These are phyloP conservation scores for Melampsora occidentalis DNA, from an alignment of 1,284 basidiomycete genomes.

Conservation along the genomic window DNA sequence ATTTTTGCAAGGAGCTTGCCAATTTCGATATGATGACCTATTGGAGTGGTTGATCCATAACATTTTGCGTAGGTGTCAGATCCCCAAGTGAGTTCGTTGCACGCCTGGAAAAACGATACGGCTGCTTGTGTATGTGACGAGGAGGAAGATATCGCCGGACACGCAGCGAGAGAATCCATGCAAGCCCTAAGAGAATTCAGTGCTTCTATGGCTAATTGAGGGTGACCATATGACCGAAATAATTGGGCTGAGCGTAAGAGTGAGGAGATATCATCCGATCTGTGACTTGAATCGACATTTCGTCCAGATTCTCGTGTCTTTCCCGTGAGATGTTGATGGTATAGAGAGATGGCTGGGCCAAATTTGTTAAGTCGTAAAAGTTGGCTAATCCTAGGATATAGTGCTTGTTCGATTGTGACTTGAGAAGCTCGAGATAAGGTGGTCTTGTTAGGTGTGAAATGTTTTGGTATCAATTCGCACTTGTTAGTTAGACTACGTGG, in stretches of 20 bases:
- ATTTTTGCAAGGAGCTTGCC: slow-evolving; percentile 5
- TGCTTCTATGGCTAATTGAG: not conserved
- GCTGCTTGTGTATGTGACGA: not conserved
- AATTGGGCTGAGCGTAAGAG: not conserved
- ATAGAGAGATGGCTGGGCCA: too few relatives aligned
- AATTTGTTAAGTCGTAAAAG: too few relatives aligned
- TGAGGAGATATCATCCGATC: slow-evolving; percentile 7
- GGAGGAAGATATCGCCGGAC: not conserved
- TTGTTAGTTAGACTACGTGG: too few relatives aligned
- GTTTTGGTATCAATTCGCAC: too few relatives aligned
- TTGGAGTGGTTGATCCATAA: too few relatives aligned
- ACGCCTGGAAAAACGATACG: slow-evolving; percentile 15
- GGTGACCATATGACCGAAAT: slow-evolving; percentile 26
- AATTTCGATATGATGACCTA: not conserved
- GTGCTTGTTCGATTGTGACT: too few relatives aligned
- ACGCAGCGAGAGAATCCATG: too few relatives aligned
- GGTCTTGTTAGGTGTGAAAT: too few relatives aligned
- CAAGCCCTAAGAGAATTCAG: not conserved
- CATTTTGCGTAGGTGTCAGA: not conserved
- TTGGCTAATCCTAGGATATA: too few relatives aligned
- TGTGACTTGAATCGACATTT: slow-evolving; percentile 32
- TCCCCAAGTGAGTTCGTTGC: not conserved
- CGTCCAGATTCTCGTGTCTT: too few relatives aligned
- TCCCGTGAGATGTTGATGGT: too few relatives aligned
- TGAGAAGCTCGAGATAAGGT: too few relatives aligned